These are phyloP conservation scores for Lenwebbia sp. DNA, from an alignment of 345 rosid genomes.

Conservation along the genomic window DNA sequence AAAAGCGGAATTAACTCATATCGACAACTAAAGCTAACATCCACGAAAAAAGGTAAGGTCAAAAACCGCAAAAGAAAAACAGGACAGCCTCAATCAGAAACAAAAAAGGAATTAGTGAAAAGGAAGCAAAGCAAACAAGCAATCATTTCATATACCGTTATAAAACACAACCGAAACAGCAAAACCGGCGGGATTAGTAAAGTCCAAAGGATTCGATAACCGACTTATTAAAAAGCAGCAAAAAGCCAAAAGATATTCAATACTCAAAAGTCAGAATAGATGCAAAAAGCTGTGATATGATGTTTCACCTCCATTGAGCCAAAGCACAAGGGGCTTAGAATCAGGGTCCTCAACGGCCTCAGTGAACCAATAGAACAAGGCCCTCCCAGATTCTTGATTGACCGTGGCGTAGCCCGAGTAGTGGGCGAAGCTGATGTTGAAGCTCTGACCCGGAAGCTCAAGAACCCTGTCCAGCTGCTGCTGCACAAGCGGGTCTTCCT, in stretches of 20 bases:
- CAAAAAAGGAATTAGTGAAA: background rate
- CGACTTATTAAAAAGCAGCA: background rate
- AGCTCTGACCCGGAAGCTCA: slow-evolving; percentile 59
- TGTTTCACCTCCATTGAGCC: slow-evolving; percentile 75
- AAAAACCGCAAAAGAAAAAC: background rate
- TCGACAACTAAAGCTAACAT: background rate
- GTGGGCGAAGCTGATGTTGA: slow-evolving; percentile 55
- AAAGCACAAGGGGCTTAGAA: slow-evolving; percentile 82
- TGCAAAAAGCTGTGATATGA: background rate
- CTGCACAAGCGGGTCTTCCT: slow-evolving; percentile 20
- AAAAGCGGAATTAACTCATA: background rate
- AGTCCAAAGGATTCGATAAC: background rate
- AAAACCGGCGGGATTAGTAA: background rate
- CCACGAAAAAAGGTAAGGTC: background rate
- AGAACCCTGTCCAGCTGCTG: slow-evolving; percentile 56
- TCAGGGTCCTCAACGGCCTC: slow-evolving; percentile 68
- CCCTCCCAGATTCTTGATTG: slow-evolving; percentile 51
- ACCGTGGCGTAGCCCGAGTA: slow-evolving; percentile 68
- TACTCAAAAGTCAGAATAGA: background rate
- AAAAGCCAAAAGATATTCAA: background rate
- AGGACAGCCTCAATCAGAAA: background rate
- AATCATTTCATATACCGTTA: background rate
- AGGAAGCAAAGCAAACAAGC: background rate
- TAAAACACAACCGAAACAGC: background rate
- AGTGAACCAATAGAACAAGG: slow-evolving; percentile 79